phyloP scores from a whole-genome alignment of 805 yeast genomes.

The Barnettozyma californica region DNA sequence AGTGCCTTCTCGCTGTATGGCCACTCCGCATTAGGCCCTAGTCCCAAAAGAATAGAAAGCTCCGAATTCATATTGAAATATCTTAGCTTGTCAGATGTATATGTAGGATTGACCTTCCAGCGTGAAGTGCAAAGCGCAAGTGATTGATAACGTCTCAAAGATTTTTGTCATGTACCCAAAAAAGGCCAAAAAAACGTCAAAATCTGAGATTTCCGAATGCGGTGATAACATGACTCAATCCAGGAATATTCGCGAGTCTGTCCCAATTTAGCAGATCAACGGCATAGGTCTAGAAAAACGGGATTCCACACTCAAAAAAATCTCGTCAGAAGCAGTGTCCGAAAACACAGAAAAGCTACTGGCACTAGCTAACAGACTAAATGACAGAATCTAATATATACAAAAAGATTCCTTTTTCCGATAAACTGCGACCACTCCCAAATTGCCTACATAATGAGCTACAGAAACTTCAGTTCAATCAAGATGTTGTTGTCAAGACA shows the following conservation, averaged over 20 bases:
- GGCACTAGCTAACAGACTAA: not conserved
- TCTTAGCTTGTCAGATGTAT: not conserved
- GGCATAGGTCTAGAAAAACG: not conserved
- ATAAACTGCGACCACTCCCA: not conserved
- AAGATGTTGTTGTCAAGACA: not conserved
- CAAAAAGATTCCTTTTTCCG: not conserved
- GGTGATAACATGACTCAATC: not conserved
- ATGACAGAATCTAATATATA: not conserved
- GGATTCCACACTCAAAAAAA: not conserved
- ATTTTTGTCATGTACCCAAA: not conserved
- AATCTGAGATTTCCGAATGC: not conserved
- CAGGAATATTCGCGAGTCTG: not conserved
- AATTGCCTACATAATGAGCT: not conserved
- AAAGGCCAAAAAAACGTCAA: not conserved
- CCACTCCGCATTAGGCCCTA: slow-evolving; percentile 22
- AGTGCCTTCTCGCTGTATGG: slow-evolving; percentile 22
- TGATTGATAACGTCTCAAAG: not conserved
- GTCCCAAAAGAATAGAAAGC: slow-evolving; percentile 19
- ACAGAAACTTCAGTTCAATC: not conserved
- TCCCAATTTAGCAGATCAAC: not conserved
- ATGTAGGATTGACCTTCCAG: not conserved
- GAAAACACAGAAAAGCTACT: not conserved
- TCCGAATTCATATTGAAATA: slow-evolving; percentile 13
- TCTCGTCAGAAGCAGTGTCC: not conserved
- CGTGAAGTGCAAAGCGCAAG: not conserved